Conservation (phyloP, 306 rosid genomes). For the Castanea crenata region DNA sequence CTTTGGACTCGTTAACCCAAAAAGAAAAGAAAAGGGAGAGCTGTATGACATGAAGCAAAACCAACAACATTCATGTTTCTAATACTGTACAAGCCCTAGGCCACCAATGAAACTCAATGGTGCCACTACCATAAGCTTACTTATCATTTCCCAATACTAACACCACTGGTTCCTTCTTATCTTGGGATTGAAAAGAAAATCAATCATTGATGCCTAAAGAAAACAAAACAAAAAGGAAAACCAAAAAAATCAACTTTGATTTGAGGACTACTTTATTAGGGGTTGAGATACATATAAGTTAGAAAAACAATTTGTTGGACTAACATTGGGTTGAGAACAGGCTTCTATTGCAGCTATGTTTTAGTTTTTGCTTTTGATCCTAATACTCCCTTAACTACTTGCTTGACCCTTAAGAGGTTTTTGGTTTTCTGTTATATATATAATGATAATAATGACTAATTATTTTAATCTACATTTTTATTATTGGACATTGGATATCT, state of each 20-base stretch:
- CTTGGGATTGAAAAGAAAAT: constrained; percentile 29
- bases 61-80: constrained; percentile 34
- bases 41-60: constrained; percentile 22
- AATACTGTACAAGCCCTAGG: constrained; percentile 57
- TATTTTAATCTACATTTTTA: too few relatives aligned
- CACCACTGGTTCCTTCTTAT: constrained; percentile 23
- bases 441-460: too few relatives aligned
- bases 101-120: neutral
- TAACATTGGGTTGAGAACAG: too few relatives aligned
- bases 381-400: too few relatives aligned
- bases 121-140: constrained; percentile 19
- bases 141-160: constrained; percentile 25
- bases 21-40: neutral
- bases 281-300: constrained; percentile 22
- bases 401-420: too few relatives aligned
- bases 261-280: constrained; percentile 84
- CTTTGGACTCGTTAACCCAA: too few relatives aligned
- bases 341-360: too few relatives aligned
- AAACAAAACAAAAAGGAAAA: neutral
- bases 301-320: too few relatives aligned
- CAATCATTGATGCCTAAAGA: constrained; percentile 37
- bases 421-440: too few relatives aligned
- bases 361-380: too few relatives aligned
- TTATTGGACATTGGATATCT: too few relatives aligned
- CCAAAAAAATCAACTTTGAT: constrained; percentile 35